Percentiles rank a stretch among this genome's conserved stretches.
Conservation (phyloP, 805 yeast genomes). For the Yarrowia sp. region DNA sequence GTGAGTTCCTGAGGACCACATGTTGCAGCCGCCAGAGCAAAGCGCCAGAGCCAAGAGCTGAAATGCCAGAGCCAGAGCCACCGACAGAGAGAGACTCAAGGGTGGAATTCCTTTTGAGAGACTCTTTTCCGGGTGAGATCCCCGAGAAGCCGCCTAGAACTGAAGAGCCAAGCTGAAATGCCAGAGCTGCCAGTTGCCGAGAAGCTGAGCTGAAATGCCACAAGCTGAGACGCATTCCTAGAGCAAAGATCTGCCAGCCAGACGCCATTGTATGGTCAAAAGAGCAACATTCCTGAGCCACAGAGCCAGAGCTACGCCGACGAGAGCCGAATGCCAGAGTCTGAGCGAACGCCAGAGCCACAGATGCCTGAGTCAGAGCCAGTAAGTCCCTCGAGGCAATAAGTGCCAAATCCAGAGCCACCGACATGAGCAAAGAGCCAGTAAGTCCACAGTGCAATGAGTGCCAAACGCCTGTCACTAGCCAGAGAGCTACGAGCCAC, state of each 20-base stretch:
- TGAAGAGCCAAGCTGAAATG: conserved; percentile 27
- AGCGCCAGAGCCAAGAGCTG: conserved; percentile 4
- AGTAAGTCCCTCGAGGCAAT: conserved; percentile 1
- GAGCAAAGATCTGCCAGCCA: conserved; percentile 24
- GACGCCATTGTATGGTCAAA: conserved; percentile 13
- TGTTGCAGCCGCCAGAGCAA: conserved; percentile 4
- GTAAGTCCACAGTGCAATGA: conserved; percentile 6
- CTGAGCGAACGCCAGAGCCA: conserved; percentile 7
- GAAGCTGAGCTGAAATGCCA: not conserved
- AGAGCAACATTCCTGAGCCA: not conserved
- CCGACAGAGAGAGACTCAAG: conserved; percentile 2
- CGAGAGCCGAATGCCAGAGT: not conserved
- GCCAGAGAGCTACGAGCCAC: not conserved
- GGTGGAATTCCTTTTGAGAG: conserved; percentile 19
- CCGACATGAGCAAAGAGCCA: not conserved
- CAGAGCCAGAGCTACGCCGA: not conserved
- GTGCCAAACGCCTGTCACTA: not conserved
- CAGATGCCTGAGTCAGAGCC: conserved; percentile 6
- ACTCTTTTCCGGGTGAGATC: not conserved
- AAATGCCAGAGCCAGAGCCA: conserved; percentile 1
- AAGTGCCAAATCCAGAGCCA: conserved; percentile 8
- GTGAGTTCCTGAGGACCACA: conserved; percentile 5
- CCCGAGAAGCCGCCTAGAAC: conserved; percentile 15
- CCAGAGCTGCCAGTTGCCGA: conserved; percentile 18
- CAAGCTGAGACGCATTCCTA: conserved; percentile 17